Evolutionary conservation across 2,329 filamentous ascomycete species (phyloP).

Genomic region (Pyrenochaeta sp.): DNA sequence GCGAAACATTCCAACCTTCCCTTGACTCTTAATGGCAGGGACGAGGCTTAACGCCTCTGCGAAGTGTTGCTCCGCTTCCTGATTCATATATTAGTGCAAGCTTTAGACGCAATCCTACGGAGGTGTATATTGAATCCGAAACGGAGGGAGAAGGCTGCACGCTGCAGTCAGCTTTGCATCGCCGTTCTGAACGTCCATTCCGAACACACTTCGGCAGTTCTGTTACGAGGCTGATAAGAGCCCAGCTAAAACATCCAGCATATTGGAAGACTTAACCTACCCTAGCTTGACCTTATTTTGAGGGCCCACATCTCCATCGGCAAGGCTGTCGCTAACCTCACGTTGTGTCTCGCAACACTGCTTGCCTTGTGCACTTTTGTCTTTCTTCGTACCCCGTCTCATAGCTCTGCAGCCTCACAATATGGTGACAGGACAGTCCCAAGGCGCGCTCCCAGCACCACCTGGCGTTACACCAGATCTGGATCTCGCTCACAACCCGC

Average conservation of each 20-base stretch:
- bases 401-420: background rate
- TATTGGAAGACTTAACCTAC: background rate
- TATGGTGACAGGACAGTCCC: background rate
- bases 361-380: background rate
- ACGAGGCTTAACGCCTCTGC: background rate
- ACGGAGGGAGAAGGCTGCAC: background rate
- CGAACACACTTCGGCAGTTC: background rate
- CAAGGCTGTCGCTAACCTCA: background rate
- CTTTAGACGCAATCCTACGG: background rate
- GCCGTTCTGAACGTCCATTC: background rate
- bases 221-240: background rate
- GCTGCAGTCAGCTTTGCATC: background rate
- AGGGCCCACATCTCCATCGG: background rate
- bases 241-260: background rate
- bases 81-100: background rate
- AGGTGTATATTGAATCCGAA: background rate
- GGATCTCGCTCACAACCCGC: background rate
- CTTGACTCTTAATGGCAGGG: background rate
- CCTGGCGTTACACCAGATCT: constrained; percentile 2
- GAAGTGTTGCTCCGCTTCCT: background rate
- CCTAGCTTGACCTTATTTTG: background rate
- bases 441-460: constrained; percentile 9
- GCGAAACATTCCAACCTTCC: background rate
- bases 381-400: background rate
- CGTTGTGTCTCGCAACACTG: background rate